These are phyloP conservation scores for Schizochytrium sp. DNA, from an alignment of 108 stramenopile genomes.

Conservation along the genomic window DNA sequence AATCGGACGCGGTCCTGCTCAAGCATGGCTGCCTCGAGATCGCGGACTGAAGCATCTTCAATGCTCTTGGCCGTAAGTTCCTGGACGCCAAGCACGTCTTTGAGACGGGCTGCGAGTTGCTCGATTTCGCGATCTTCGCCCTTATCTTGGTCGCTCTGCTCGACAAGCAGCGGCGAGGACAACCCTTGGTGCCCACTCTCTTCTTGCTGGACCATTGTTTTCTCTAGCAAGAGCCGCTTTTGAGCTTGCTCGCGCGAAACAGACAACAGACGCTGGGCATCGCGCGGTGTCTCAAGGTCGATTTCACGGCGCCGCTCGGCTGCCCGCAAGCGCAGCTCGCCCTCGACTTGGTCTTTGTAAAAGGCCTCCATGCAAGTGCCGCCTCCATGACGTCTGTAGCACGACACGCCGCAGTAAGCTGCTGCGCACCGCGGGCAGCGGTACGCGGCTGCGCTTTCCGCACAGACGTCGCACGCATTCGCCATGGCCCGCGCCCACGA, in stretches of 20 bases:
- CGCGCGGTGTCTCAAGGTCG: neutral
- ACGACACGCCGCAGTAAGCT: neutral
- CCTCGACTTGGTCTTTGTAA: conserved; percentile 1
- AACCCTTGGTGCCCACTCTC: neutral
- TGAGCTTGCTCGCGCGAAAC: neutral
- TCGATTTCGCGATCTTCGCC: neutral
- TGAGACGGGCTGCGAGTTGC: neutral
- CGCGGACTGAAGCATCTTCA: neutral
- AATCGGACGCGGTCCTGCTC: neutral
- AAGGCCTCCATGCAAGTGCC: neutral
- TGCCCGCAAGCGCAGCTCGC: neutral
- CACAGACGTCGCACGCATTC: neutral
- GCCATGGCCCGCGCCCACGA: no score
- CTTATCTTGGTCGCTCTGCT: neutral
- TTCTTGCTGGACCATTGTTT: neutral
- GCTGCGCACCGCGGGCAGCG: neutral
- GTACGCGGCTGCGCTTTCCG: neutral
- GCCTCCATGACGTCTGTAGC: neutral
- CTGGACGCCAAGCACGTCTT: neutral
- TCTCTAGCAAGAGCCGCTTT: neutral
- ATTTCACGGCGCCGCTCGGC: neutral
- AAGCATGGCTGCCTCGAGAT: neutral
- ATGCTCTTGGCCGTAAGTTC: neutral
- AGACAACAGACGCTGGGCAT: neutral
- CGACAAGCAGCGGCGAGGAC: no score